A percentile compares a stretch with the other conserved stretches of the same genome.
Evolutionary conservation across 306 rosid genomes (phyloP).

Genomic region (Pterocarpus macrocarpus): DNA sequence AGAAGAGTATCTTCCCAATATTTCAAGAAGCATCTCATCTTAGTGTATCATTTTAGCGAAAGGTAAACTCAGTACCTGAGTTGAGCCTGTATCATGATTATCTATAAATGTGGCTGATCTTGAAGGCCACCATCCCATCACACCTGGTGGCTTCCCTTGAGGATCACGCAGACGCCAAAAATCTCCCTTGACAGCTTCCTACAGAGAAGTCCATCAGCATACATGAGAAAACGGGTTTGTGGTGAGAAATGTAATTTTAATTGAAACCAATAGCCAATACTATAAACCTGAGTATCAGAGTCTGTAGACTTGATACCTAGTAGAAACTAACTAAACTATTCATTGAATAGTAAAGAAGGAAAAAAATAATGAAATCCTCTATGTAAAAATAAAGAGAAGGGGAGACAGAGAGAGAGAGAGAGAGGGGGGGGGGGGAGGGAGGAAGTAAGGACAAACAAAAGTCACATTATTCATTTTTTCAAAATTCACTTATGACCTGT

Average conservation of each 20-base stretch:
- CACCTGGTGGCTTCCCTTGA: conserved; percentile 92
- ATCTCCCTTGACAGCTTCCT: conserved; percentile 95
- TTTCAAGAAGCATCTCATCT: neutral
- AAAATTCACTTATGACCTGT: conserved; percentile 63
- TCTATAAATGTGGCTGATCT: conserved; percentile 86
- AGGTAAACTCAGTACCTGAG: conserved; percentile 66
- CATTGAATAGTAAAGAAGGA: neutral
- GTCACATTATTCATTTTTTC: neutral
- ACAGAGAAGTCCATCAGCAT: conserved; percentile 27
- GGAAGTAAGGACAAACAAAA: neutral
- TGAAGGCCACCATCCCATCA: conserved; percentile 94
- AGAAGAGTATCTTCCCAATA: no score
- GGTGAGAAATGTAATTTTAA: conserved; percentile 19
- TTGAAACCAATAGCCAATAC: conserved; percentile 17
- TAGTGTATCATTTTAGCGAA: neutral
- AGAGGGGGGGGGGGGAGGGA: no score
- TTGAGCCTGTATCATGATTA: conserved; percentile 93
- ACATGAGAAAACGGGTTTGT: conserved; percentile 1
- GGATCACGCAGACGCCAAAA: conserved; percentile 81
- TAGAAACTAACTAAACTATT: neutral
- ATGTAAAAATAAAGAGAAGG: neutral
- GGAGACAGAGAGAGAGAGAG: no score
- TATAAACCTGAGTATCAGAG: neutral
- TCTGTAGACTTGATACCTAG: neutral
- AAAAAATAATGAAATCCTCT: neutral